Evolutionary conservation across 495 filamentous ascomycete species (phyloP).

Genomic region (Endocarpon pusillum): DNA sequence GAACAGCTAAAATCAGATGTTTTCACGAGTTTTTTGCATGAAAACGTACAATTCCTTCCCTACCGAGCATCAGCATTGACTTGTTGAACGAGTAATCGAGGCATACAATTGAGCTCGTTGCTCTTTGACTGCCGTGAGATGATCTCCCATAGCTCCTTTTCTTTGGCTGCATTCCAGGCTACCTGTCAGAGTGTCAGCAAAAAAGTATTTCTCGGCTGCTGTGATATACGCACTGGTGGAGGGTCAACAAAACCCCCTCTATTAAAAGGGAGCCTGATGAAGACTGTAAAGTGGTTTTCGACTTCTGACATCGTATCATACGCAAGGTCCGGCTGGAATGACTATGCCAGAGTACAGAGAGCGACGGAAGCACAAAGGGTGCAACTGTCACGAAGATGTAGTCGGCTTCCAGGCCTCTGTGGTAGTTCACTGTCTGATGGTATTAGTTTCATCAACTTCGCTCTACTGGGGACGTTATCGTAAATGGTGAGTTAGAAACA

Average conservation of each 20-base stretch:
- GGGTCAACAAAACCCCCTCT: slow-evolving; percentile 82
- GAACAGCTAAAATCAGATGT: slow-evolving; percentile 4
- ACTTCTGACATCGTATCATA: slow-evolving; percentile 3
- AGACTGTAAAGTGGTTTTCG: slow-evolving; percentile 46
- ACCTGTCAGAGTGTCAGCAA: slow-evolving; percentile 24
- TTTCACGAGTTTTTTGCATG: slow-evolving; percentile 3
- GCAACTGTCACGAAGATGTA: too few relatives aligned
- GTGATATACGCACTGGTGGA: slow-evolving; percentile 42
- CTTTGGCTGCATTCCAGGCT: slow-evolving; percentile 64
- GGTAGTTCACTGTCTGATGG: too few relatives aligned
- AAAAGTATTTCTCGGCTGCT: slow-evolving; percentile 1
- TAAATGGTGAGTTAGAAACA: too few relatives aligned
- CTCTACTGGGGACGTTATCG: too few relatives aligned
- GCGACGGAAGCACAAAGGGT: too few relatives aligned
- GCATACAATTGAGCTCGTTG: slow-evolving; percentile 68
- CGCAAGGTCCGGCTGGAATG: too few relatives aligned
- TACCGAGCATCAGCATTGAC: slow-evolving; percentile 26
- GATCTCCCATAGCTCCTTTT: slow-evolving; percentile 76
- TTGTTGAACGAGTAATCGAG: neutral
- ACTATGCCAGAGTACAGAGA: too few relatives aligned
- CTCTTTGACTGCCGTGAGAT: slow-evolving; percentile 58
- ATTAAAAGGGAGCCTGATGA: slow-evolving; percentile 75
- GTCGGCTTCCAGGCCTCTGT: too few relatives aligned
- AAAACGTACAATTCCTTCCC: slow-evolving; percentile 61
- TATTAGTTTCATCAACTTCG: too few relatives aligned